Base-by-base conservation (phyloP, 768 basidiomycete species). In the Tubosaeta sp. region DNA sequence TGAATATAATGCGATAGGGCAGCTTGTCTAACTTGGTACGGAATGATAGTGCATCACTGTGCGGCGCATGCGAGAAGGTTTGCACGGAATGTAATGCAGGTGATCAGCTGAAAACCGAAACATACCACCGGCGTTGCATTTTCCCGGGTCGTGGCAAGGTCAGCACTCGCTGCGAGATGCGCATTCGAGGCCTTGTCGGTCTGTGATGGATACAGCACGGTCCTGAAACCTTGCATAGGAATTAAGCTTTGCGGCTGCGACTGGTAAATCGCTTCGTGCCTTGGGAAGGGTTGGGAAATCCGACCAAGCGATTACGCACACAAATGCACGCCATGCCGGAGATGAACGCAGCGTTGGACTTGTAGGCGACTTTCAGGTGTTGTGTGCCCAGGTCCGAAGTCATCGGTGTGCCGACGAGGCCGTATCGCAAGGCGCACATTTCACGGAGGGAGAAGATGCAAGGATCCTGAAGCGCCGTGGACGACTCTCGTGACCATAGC, bases 41-140 rank as follows among this genome's bases (percentile, higher is more conserved):
- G 52, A 52, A 52, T 52, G 38, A 25, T 19, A 35, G 12, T 48
- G 47, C 48, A 45, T 46, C 48, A 43, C 33, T 25, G n/a, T 56
- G 50, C 48, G 59, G 39, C 55, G 43, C 46, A 65, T 60, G 51
- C 50, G 43, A 51, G 43, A 38, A 42, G 22, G 37, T 65, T 64
- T 39, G 14, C 32, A 26, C 55, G 12, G 50, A 50, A 54, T 57
- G 63, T 16, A 45, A 50, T 48, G 33, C 46, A 46, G 53, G 41
- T 54, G 55, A 33, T 43, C 43, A 22, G 31, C 43, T 48, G 50
- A 46, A 27, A 46, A 58, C 43, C 41, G 38, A 46, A 55, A 51
- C 33, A 52, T 67, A 43, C 41, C 11, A 59, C 43, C 57, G 53
- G 34, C 59, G 63, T 37, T 54, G 54, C 38, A 48, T 51, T 34